Evolutionary conservation across 2,329 filamentous ascomycete genomes (phyloP).

Genomic region (Acrodontium crateriforme): DNA sequence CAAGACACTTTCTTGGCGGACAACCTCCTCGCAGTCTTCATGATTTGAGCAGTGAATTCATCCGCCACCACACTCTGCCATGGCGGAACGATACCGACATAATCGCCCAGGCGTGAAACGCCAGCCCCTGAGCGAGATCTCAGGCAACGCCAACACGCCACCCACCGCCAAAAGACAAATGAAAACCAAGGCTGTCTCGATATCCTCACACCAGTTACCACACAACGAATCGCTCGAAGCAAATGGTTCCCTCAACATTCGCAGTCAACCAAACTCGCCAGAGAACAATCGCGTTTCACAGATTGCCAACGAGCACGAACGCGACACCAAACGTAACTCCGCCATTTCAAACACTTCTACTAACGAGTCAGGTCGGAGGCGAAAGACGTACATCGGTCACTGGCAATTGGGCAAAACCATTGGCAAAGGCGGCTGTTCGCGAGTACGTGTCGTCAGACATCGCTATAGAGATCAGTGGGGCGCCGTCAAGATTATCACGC

Average conservation of each 20-base stretch:
- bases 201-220: constrained; percentile 15
- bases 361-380: constrained; percentile 34
- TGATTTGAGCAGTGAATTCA: too few relatives aligned
- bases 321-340: constrained; percentile 35
- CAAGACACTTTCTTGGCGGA: too few relatives aligned
- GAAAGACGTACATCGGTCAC: constrained; percentile 68
- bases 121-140: constrained; percentile 18
- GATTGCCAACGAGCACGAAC: constrained; percentile 30
- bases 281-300: constrained; percentile 42
- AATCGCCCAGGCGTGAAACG: constrained; percentile 11
- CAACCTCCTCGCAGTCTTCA: too few relatives aligned
- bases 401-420: constrained; percentile 87
- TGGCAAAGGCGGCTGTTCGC: constrained; percentile 77
- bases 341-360: constrained; percentile 44
- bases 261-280: constrained; percentile 21
- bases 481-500: constrained; percentile 91
- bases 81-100: constrained; percentile 19
- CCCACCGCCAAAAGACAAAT: constrained; percentile 8
- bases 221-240: constrained; percentile 32
- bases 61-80: too few relatives aligned
- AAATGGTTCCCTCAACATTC: constrained; percentile 30
- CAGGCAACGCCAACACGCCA: constrained; percentile 17
- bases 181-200: constrained; percentile 8
- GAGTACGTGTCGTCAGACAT: constrained; percentile 77
- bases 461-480: constrained; percentile 60